A percentile compares a stretch with the other conserved stretches of the same genome.
These are phyloP conservation scores for Lodderomyces pseudojiufengensis DNA, from an alignment of 1,139 yeast species.

Conservation along the genomic window DNA sequence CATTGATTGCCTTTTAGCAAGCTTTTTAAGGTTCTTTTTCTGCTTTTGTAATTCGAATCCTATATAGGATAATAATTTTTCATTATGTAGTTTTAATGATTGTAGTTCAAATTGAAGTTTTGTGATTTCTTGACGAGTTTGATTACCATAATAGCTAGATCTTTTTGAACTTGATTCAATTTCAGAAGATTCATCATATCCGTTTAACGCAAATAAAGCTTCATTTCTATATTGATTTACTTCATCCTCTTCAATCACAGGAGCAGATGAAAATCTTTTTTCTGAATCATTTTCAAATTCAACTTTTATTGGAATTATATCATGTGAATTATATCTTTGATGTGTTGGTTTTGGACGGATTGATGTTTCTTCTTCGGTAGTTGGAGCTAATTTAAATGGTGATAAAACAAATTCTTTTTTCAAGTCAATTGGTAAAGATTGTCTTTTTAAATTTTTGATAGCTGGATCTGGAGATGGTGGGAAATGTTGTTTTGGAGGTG, in stretches of 20 bases:
- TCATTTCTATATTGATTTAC: constrained; percentile 10
- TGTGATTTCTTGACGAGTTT: constrained; percentile 48
- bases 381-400: constrained; percentile 35
- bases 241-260: constrained; percentile 13
- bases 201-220: constrained; percentile 14
- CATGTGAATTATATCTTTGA: constrained; percentile 43
- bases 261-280: constrained; percentile 30
- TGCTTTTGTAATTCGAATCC: constrained; percentile 55
- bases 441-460: constrained; percentile 23
- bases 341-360: constrained; percentile 29
- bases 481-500: too few species aligned
- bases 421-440: constrained; percentile 34
- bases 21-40: constrained; percentile 39
- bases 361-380: constrained; percentile 9
- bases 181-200: constrained; percentile 9
- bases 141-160: constrained; percentile 27
- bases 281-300: constrained; percentile 33
- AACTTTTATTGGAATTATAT: constrained; percentile 42
- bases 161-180: constrained; percentile 29
- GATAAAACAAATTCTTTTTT: constrained; percentile 41
- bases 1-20: constrained; percentile 36
- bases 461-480: constrained; percentile 39
- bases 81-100: constrained; percentile 52
- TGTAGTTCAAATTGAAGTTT: constrained; percentile 52
- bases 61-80: constrained; percentile 52